These are phyloP conservation scores for Sporobolomyces phaffii DNA, from an alignment of 768 basidiomycete genomes.

Conservation along the genomic window DNA sequence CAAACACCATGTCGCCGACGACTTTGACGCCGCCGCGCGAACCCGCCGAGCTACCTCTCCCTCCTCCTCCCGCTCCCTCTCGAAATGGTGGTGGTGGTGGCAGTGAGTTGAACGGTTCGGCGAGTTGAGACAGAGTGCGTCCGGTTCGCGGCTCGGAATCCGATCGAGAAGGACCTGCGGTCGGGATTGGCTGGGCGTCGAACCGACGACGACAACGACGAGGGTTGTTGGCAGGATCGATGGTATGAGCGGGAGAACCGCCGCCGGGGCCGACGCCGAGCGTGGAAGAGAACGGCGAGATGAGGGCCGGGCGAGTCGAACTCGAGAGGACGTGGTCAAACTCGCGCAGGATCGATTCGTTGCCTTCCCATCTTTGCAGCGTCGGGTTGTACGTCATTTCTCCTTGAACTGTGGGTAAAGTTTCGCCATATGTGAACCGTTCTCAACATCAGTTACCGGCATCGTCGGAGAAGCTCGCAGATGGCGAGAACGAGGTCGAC, in stretches of 20 bases:
- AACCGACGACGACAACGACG: constrained; percentile 64
- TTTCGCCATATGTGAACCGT: too few relatives aligned
- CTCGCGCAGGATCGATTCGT: constrained; percentile 81
- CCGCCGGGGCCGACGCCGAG: too few relatives aligned
- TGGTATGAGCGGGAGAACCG: too few relatives aligned
- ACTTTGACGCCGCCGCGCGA: constrained; percentile 66
- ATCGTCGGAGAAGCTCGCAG: too few relatives aligned
- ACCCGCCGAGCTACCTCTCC: too few relatives aligned
- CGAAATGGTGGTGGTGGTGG: too few relatives aligned
- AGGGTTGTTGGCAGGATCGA: too few relatives aligned
- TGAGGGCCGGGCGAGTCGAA: constrained; percentile 56
- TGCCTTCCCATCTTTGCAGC: constrained; percentile 91
- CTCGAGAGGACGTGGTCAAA: constrained; percentile 76
- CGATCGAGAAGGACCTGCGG: neutral
- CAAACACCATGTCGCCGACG: constrained; percentile 98
- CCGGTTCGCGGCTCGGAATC: constrained; percentile 4
- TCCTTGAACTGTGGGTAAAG: constrained; percentile 73
- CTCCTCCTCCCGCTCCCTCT: too few relatives aligned
- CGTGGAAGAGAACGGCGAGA: constrained; percentile 55
- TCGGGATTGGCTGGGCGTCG: neutral
- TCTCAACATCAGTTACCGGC: too few relatives aligned
- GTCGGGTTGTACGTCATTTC: constrained; percentile 97
- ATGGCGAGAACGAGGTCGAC: constrained; percentile 38
- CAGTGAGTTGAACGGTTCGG: too few relatives aligned
- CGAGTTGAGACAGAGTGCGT: too few relatives aligned